These are phyloP conservation scores for Cytospora piceae DNA, from an alignment of 2,329 filamentous ascomycete species.

Conservation along the genomic window DNA sequence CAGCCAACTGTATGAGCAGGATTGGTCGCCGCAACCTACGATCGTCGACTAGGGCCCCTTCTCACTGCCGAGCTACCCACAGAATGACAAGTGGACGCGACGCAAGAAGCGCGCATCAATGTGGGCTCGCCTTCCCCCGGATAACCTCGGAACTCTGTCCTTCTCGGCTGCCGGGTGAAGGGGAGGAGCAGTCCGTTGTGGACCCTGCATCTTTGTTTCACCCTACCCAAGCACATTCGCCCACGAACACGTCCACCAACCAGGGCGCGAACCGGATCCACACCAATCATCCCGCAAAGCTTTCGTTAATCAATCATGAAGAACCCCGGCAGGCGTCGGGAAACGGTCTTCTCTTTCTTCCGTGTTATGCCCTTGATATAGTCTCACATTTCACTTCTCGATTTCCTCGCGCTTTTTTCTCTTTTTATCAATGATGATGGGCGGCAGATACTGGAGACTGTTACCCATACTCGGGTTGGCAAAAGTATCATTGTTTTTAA, in stretches of 20 bases:
- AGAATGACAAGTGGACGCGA: constrained; percentile 9
- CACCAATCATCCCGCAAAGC: constrained; percentile 15
- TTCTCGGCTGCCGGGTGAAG: constrained; percentile 23
- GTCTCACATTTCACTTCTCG: constrained; percentile 12
- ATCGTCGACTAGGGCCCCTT: constrained; percentile 20
- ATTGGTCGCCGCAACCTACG: constrained; percentile 51
- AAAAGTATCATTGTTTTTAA: not conserved
- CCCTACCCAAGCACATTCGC: constrained; percentile 19
- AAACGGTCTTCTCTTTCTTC: not conserved
- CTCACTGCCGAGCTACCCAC: constrained; percentile 4
- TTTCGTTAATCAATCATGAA: not conserved
- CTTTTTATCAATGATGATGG: not conserved
- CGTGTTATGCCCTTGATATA: constrained; percentile 4
- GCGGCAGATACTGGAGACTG: not conserved
- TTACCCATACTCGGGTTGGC: not conserved
- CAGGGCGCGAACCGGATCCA: constrained; percentile 12
- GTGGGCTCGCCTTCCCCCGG: constrained; percentile 15
- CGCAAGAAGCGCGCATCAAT: constrained; percentile 15
- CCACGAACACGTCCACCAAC: constrained; percentile 24
- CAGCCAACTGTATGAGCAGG: constrained; percentile 61
- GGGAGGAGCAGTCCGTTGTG: constrained; percentile 21
- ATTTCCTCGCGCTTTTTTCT: not conserved
- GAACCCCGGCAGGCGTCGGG: not conserved
- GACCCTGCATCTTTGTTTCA: constrained; percentile 18
- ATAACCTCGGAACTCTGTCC: constrained; percentile 19